Percentiles rank a stretch among this genome's conserved stretches.
phyloP scores from a whole-genome alignment of 2,329 filamentous ascomycete species.

The Juglanconis juglandina region DNA sequence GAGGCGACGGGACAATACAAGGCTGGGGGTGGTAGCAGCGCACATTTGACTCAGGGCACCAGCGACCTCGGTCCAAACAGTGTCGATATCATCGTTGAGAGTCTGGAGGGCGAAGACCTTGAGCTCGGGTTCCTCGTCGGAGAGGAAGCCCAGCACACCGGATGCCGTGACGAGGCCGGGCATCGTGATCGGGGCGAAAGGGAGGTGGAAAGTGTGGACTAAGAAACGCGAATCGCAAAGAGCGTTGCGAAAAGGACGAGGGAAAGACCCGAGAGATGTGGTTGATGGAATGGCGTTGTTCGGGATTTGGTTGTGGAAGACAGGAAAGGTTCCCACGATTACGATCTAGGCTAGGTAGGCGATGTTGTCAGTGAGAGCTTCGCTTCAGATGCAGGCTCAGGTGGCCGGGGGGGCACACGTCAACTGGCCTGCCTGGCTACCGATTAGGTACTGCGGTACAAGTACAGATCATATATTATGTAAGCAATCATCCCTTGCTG shows the following conservation, averaged over 20 bases:
- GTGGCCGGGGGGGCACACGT: no score
- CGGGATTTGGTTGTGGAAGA: no score
- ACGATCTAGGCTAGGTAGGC: no score
- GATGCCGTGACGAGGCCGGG: conserved; percentile 91
- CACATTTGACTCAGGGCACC: conserved; percentile 92
- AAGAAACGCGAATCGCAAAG: neutral
- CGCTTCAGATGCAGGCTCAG: no score
- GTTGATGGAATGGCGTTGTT: neutral
- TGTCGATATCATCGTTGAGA: conserved; percentile 93
- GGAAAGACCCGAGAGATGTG: neutral
- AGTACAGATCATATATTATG: no score
- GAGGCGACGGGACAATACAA: neutral
- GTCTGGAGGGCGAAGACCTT: conserved; percentile 93
- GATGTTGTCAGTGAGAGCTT: no score
- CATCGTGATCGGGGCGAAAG: conserved; percentile 54
- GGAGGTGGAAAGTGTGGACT: conserved; percentile 3
- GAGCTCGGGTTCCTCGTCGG: conserved; percentile 90
- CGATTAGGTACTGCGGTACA: no score
- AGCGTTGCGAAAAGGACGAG: neutral
- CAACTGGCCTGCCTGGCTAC: no score
- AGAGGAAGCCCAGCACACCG: conserved; percentile 90
- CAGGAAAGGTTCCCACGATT: no score
- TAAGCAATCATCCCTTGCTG: no score
- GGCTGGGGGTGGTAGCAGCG: conserved; percentile 6
- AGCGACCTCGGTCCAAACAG: conserved; percentile 96